Base-by-base conservation (phyloP, 495 filamentous ascomycete genomes). In the Daldinia decipiens region DNA sequence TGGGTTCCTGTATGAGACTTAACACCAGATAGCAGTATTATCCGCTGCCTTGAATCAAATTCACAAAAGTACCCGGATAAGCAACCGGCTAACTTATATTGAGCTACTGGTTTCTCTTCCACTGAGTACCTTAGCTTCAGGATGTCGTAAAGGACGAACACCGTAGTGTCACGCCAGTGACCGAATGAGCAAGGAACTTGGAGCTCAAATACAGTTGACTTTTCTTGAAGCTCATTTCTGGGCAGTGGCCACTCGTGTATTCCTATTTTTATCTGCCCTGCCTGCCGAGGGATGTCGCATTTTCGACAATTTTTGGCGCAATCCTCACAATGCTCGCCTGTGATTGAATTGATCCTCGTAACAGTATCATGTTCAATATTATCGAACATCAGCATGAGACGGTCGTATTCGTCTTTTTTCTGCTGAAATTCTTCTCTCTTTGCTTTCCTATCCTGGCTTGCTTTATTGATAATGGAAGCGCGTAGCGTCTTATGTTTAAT, bases 181-280 rank as follows among this genome's bases (percentile, higher is more conserved):
- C 45, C 66, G 45, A 90, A 83, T 0, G 65, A 54, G 0, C 17
- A 9, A 5, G 89, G 88, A 0, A 84, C 73, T 9, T 67, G 39
- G 0, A 91, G 78, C 75, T 92, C 89, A 51, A 92, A 90, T 0
- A 91, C 82, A 0, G 80, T 80, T 0, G 85, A 77, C 60, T 86
- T 84, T 0, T 81, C 78, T 21, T 82, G 29, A 0, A 59, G 36
- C 0, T 34, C 6, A 17, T 79, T 54, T 0, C n/a, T 13, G 0
- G 89, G 86, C 8, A 92, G 75, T 3, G 90, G 89, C 88, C 87
- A 91, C 67, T 91, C 89, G 61, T 89, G 80, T 55, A 87, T 57
- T 0, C 70, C 5, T 47, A 93, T 90, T 0, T 13, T 61, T 26
- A 93, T 70, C 0, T 9, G 40, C 0, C 76, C 36, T 0, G 82